Percentiles rank a stretch among this genome's conserved stretches.
These are phyloP conservation scores for Chamaecyparis obtusa DNA, from an alignment of 75 land plant species.

Conservation along the genomic window DNA sequence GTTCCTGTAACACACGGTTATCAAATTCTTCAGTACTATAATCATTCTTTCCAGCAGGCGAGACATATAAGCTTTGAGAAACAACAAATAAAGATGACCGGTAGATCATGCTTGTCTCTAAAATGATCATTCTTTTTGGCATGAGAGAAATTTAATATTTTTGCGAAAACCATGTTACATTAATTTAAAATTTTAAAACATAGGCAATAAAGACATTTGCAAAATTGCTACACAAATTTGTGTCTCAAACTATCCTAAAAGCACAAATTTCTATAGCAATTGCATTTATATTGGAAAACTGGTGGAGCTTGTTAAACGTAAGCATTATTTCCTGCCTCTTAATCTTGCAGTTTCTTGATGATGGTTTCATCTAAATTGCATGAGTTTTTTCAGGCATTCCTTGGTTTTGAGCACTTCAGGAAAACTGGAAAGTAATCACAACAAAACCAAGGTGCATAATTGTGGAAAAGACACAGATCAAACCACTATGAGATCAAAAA, in stretches of 20 bases:
- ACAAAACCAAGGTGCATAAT: not conserved
- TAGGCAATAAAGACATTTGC: not conserved
- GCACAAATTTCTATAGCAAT: not conserved
- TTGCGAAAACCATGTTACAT: not conserved
- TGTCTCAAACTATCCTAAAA: not conserved
- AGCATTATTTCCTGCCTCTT: not conserved
- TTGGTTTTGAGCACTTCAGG: not conserved
- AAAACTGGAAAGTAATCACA: not conserved
- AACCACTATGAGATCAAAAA: too few relatives aligned
- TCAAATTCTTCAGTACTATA: too few relatives aligned
- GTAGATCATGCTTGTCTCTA: not conserved
- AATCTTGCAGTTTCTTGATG: not conserved
- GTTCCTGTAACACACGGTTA: too few relatives aligned
- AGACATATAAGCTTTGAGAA: not conserved
- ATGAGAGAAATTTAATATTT: not conserved
- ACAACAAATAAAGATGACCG: not conserved
- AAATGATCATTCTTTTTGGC: not conserved
- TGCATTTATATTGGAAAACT: not conserved
- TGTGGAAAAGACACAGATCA: not conserved
- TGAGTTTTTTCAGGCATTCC: not conserved
- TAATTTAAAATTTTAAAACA: not conserved
- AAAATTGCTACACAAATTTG: not conserved
- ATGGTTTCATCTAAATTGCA: not conserved
- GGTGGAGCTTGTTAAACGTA: not conserved
- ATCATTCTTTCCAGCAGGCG: too few relatives aligned